Percentiles rank a stretch among this genome's conserved stretches.
phyloP scores from a whole-genome alignment of 176 grass and related monocot genomes.

The Tillandsia leiboldiana region DNA sequence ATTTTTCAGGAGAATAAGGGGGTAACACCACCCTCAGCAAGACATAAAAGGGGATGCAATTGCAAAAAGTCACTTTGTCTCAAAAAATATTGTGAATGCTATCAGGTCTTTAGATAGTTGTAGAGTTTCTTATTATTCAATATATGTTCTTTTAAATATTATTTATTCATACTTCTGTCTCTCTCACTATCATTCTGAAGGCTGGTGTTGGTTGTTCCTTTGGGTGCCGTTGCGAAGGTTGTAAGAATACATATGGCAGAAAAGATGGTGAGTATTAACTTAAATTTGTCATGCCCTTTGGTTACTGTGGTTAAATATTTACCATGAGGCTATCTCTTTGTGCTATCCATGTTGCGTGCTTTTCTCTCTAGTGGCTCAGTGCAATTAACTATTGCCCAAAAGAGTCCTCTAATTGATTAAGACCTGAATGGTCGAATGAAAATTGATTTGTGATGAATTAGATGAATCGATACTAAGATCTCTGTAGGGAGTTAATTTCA shows the following conservation, averaged over 20 bases:
- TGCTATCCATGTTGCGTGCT: too few relatives aligned
- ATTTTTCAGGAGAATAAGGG: conserved; percentile 19
- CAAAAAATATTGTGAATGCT: conserved; percentile 40
- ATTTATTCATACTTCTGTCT: background rate
- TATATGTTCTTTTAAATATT: background rate
- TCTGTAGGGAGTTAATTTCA: background rate
- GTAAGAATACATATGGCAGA: conserved; percentile 29
- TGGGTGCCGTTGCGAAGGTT: conserved; percentile 30
- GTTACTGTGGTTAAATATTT: background rate
- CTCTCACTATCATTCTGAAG: conserved; percentile 7
- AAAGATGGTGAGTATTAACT: conserved; percentile 22
- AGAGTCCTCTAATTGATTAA: too few relatives aligned
- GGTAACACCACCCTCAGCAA: conserved; percentile 21
- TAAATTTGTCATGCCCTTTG: background rate
- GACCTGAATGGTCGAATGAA: background rate
- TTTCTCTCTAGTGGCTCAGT: too few relatives aligned
- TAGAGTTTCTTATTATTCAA: background rate
- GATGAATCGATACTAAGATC: background rate
- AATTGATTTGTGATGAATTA: background rate
- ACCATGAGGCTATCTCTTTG: too few relatives aligned
- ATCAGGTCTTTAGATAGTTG: conserved; percentile 19
- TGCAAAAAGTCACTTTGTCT: conserved; percentile 36
- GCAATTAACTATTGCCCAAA: too few relatives aligned
- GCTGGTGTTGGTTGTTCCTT: conserved; percentile 30
- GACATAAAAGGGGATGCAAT: conserved; percentile 37